Base-by-base conservation (phyloP, 164 flowering plant genomes). In the Buxus sempervirens region DNA sequence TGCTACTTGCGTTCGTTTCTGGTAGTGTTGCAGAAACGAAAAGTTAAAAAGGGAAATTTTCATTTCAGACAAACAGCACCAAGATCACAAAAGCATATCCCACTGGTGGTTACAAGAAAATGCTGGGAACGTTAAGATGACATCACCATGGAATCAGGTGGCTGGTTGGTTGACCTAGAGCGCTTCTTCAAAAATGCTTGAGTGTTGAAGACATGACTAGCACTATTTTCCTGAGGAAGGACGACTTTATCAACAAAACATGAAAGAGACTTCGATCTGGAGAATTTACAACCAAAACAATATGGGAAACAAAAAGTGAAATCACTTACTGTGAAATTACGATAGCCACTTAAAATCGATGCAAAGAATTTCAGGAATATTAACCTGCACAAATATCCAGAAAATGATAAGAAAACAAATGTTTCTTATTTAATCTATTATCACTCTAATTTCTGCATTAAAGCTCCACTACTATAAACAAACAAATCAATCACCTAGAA, bases 121-220 rank as follows among this genome's bases (percentile, higher is more conserved):
- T 10, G 28, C 24, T 16, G 27, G 55, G 0, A 60, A 24, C 23
- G 48, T 49, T 55, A 15, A 76, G 21, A 62, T 24, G 32, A 45
- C 21, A 75, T 72, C 76, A 93, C 99, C 99, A 96, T 90, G 61
- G 94, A 81, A 28, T 92, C 99, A 38, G 83, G 86, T 53, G 98
- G 98, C 74, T 88, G 92, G 79, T 81, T 88, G 62, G 91, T 92
- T 66, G 88, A 80, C 53, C 97, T 88, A 65, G 98, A 87, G 1
- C 99, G 99, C 78, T 86, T 96, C 79, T 83, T 93, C 79, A 96
- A 62, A 78, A 96, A 96, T 70, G 99, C 99, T 81, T 96, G 96
- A 55, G 79, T 72, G 73, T 91, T 96, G 81, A 96, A 96, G 55
- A 80, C 85, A 7, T 88, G 85, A 72, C 73, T 82, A 28, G 94